These are phyloP conservation scores for Decorospora gaudefroyi DNA, from an alignment of 2,329 filamentous ascomycete species.

Conservation along the genomic window DNA sequence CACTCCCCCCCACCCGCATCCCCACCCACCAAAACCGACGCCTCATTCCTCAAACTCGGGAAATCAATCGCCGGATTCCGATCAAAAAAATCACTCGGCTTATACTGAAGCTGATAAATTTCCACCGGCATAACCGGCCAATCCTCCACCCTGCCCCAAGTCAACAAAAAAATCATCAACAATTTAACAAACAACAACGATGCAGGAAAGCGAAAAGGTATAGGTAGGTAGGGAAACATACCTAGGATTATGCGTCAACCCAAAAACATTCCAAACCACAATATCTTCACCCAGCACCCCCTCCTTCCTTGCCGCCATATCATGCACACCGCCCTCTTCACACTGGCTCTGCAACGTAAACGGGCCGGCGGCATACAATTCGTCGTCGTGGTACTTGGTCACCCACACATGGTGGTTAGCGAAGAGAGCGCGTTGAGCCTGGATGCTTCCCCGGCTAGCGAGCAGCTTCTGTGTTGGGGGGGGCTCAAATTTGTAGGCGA, in stretches of 20 bases:
- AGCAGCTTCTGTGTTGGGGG: conserved; percentile 57
- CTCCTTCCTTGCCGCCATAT: conserved; percentile 52
- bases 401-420: conserved; percentile 60
- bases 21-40: conserved; percentile 37
- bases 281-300: conserved; percentile 53
- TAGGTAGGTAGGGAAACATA: conserved; percentile 5
- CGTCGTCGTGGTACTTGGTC: conserved; percentile 58
- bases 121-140: conserved; percentile 59
- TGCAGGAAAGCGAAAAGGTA: background rate
- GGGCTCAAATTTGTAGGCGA: conserved; percentile 56
- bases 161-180: background rate
- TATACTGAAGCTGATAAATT: conserved; percentile 54
- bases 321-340: conserved; percentile 53
- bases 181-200: background rate
- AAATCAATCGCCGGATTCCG: conserved; percentile 60
- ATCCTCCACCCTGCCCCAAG: conserved; percentile 47
- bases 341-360: conserved; percentile 54
- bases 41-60: conserved; percentile 46
- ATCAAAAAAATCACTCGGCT: conserved; percentile 60
- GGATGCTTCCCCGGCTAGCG: conserved; percentile 52
- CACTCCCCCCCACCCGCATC: conserved; percentile 27
- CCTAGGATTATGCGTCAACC: conserved; percentile 57
- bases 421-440: conserved; percentile 55
- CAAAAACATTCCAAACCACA: conserved; percentile 58
- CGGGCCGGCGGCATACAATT: conserved; percentile 56